phyloP scores from a whole-genome alignment of 331 rosid species.

The Quercus tomentella region DNA sequence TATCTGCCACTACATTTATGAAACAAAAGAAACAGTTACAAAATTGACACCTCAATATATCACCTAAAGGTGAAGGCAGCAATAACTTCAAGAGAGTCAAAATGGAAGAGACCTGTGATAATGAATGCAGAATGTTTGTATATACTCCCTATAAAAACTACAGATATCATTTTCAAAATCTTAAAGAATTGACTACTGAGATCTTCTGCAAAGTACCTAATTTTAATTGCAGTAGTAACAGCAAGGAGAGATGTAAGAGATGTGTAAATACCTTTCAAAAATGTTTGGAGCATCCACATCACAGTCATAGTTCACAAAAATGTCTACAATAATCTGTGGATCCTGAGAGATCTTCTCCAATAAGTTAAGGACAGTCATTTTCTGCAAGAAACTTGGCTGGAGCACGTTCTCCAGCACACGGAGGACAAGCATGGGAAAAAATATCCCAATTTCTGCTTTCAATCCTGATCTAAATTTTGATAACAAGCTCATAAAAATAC shows the following conservation, averaged over 20 bases:
- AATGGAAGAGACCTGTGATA: neutral
- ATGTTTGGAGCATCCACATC: conserved; percentile 97
- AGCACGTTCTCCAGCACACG: conserved; percentile 98
- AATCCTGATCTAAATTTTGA: conserved; percentile 85
- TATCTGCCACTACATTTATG: neutral
- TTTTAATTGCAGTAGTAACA: neutral
- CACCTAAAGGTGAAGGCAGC: neutral
- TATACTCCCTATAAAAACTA: neutral
- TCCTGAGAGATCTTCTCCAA: conserved; percentile 90
- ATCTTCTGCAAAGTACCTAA: conserved; percentile 1
- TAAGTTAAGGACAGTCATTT: conserved; percentile 91
- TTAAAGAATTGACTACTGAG: conserved; percentile 8
- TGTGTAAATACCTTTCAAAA: conserved; percentile 83
- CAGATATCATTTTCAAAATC: conserved; percentile 1
- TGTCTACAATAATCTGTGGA: conserved; percentile 87
- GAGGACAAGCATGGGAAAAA: conserved; percentile 95
- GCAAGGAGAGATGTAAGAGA: conserved; percentile 18
- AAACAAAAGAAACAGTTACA: neutral
- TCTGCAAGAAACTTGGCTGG: conserved; percentile 97
- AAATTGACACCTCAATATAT: neutral
- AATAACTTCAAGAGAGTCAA: neutral
- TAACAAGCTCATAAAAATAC: conserved; percentile 77
- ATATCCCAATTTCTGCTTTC: conserved; percentile 95
- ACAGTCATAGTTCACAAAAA: conserved; percentile 97
- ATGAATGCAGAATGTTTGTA: neutral